Evolutionary conservation across 2,329 filamentous ascomycete species (phyloP).

Genomic region (Fusarium veterinarium): DNA sequence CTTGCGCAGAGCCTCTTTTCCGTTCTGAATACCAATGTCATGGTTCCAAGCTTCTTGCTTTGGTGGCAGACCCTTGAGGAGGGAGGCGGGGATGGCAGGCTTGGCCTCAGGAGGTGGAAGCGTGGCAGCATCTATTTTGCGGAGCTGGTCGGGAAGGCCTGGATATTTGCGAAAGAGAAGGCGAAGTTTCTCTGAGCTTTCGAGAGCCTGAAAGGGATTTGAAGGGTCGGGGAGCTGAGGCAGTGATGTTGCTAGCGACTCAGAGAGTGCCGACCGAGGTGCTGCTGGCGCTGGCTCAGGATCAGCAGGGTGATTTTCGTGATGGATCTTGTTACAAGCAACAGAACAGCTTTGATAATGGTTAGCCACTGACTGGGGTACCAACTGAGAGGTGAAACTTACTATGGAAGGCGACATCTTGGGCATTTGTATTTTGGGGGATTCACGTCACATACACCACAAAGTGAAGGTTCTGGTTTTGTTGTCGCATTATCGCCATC

Average conservation of each 20-base stretch:
- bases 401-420: constrained; percentile 70
- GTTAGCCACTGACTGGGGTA: neutral
- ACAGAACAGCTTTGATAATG: constrained; percentile 65
- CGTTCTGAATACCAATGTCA: constrained; percentile 68
- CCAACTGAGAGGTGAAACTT: constrained; percentile 45
- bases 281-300: constrained; percentile 29
- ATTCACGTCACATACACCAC: constrained; percentile 64
- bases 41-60: constrained; percentile 65
- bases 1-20: constrained; percentile 63
- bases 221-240: constrained; percentile 34
- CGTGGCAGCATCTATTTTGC: constrained; percentile 62
- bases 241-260: constrained; percentile 4
- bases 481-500: constrained; percentile 2
- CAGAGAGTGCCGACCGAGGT: constrained; percentile 36
- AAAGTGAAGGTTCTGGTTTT: constrained; percentile 47
- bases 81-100: constrained; percentile 47
- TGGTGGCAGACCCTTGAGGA: constrained; percentile 48
- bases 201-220: constrained; percentile 64
- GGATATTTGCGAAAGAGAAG: constrained; percentile 66
- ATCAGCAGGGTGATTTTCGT: constrained; percentile 60
- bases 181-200: constrained; percentile 61
- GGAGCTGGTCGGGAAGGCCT: constrained; percentile 58
- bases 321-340: constrained; percentile 65
- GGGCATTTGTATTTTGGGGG: constrained; percentile 72
- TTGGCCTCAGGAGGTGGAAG: constrained; percentile 55